Evolutionary conservation across 805 yeast genomes (phyloP).

Genomic region (Starmera caribaea): DNA sequence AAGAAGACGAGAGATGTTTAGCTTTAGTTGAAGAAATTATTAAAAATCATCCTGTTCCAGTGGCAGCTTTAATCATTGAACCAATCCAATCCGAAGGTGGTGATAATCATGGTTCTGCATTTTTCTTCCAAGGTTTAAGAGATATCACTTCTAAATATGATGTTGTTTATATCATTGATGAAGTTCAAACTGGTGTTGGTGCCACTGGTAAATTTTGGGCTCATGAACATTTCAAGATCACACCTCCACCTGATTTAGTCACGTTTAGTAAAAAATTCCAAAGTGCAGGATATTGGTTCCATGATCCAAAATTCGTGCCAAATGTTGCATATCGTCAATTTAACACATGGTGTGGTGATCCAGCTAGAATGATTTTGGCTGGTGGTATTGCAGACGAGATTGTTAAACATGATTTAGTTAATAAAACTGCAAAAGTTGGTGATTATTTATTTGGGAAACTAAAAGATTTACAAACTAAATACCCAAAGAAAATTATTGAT

Average conservation of each 20-base stretch:
- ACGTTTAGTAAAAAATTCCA: conserved; percentile 87
- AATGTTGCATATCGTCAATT: conserved; percentile 77
- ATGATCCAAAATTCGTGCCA: conserved; percentile 64
- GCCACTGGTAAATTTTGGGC: conserved; percentile 86
- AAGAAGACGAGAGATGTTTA: conserved; percentile 78
- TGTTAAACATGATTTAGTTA: conserved; percentile 46
- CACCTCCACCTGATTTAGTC: conserved; percentile 74
- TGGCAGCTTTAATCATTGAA: conserved; percentile 85
- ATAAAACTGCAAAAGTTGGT: conserved; percentile 53
- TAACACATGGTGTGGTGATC: conserved; percentile 94
- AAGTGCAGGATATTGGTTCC: conserved; percentile 81
- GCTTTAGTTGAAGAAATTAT: conserved; percentile 64
- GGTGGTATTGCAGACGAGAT: conserved; percentile 65
- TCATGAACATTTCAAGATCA: conserved; percentile 72
- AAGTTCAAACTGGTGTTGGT: conserved; percentile 87
- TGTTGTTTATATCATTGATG: conserved; percentile 69
- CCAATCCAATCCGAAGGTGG: conserved; percentile 93
- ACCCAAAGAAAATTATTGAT: conserved; percentile 42
- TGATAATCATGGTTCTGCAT: conserved; percentile 74
- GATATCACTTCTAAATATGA: conserved; percentile 64
- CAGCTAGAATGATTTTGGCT: conserved; percentile 69
- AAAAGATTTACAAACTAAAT: conserved; percentile 38
- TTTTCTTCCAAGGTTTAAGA: conserved; percentile 75
- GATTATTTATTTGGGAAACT: conserved; percentile 52
- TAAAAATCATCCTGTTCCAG: conserved; percentile 59